phyloP scores from a whole-genome alignment of 2,329 filamentous ascomycete species.

The Zasmidium citrigriseum region DNA sequence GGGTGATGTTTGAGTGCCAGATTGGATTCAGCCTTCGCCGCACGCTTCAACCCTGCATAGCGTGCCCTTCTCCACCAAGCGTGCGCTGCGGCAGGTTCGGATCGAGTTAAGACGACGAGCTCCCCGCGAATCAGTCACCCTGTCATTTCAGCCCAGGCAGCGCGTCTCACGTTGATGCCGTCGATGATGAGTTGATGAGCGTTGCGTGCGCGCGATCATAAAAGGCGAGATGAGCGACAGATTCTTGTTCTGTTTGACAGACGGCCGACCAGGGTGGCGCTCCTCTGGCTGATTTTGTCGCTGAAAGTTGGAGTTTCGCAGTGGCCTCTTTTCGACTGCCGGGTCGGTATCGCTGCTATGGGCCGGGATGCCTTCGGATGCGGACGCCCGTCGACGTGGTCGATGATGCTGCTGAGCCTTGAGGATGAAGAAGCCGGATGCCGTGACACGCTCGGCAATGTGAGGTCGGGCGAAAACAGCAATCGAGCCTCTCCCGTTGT shows the following conservation, averaged over 20 bases:
- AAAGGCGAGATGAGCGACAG: neutral
- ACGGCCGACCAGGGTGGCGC: neutral
- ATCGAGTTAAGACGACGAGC: neutral
- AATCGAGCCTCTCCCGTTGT: neutral
- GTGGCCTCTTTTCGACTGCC: neutral
- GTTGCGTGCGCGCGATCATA: no score
- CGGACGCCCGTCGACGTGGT: neutral
- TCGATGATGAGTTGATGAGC: neutral
- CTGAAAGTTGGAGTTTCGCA: neutral
- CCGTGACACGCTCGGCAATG: neutral
- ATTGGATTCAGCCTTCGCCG: neutral
- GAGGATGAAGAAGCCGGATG: neutral
- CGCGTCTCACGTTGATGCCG: neutral
- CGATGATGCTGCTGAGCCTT: no score
- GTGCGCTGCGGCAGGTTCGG: neutral
- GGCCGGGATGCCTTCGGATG: neutral
- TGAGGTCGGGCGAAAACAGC: neutral
- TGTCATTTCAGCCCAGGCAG: neutral
- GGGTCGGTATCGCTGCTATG: neutral
- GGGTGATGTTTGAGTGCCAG: neutral
- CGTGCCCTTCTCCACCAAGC: neutral
- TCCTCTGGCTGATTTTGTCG: neutral
- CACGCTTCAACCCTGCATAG: neutral
- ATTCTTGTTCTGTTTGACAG: no score
- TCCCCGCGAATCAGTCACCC: neutral